Base-by-base conservation (phyloP, 108 stramenopile species). In the Skeletonema menzelii region DNA sequence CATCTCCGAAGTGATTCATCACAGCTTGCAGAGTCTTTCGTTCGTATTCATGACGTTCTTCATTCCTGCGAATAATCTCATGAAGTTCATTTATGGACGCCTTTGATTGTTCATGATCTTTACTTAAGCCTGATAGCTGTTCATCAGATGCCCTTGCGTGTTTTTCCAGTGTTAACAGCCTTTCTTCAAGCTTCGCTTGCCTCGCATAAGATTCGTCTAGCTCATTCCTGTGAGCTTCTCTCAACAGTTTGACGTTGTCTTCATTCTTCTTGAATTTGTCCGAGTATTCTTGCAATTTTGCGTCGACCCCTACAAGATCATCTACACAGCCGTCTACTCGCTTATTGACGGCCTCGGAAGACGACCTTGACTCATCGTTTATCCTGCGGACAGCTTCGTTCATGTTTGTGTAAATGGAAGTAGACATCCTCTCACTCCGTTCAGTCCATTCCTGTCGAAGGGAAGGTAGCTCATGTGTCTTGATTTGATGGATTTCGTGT, bases 1-100 rank as follows among this genome's bases (percentile, higher is more conserved):
- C 81, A 40, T 80, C 75, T 5, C 75, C 81, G 32, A 77, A 77
- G 13, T 55, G 70, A 63, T 61, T 42, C 71, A 82, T 35, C 4
- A 47, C 56, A 31, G 69, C 49, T 35, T 73, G 63, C 2, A 73
- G 27, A n/a, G 56, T 63, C 19, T 58, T 66, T n/a, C 49, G 14
- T 31, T 77, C 76, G 4, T 70, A 59, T 28, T 73, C 65, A 22
- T 56, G 66, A 12, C 60, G 70, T 11, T 65, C 37, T 56, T 82
- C 81, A 44, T 73, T 77, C 13, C 15, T 49, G 27, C 19, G 32
- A 15, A 82, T 65, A 8, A 70, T 37, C 7, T 70, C 56, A 49
- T 30, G 40, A 8, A 82, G 46, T 19, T 56, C 32, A 34, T 61
- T 32, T 10, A 77, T 55, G 15, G 76, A 26, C 7, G 62, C 76